Percentiles rank a stretch among this genome's conserved stretches.
phyloP scores from a whole-genome alignment of 2,329 filamentous ascomycete species.

The Ophiostoma sp. region DNA sequence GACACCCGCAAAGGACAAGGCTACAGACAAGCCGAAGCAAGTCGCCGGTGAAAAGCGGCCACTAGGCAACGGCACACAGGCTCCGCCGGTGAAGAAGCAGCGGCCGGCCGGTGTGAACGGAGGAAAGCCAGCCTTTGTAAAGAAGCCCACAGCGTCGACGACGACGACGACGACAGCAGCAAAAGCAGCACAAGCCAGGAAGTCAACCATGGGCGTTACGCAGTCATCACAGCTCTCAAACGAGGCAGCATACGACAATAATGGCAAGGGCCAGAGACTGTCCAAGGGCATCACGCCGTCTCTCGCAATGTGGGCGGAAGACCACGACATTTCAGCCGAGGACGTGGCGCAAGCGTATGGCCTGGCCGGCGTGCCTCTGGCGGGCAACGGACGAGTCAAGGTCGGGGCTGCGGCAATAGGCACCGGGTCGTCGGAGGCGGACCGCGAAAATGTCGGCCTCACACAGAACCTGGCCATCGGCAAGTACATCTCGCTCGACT shows the following conservation, averaged over 20 bases:
- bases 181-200: neutral
- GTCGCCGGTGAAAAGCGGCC: slow-evolving; percentile 29
- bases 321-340: slow-evolving; percentile 56
- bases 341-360: slow-evolving; percentile 58
- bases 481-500: slow-evolving; percentile 90
- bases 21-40: slow-evolving; percentile 31
- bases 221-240: slow-evolving; percentile 45
- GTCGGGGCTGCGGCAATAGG: slow-evolving; percentile 7
- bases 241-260: slow-evolving; percentile 26
- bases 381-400: slow-evolving; percentile 2
- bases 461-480: slow-evolving; percentile 62
- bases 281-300: slow-evolving; percentile 42
- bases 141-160: neutral
- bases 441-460: slow-evolving; percentile 58
- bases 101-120: neutral
- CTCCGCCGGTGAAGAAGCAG: slow-evolving; percentile 24
- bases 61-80: slow-evolving; percentile 33
- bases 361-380: slow-evolving; percentile 38
- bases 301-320: slow-evolving; percentile 54
- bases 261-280: slow-evolving; percentile 28
- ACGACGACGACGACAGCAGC: neutral
- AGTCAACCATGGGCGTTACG: slow-evolving; percentile 48
- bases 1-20: slow-evolving; percentile 20
- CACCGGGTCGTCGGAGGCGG: slow-evolving; percentile 35
- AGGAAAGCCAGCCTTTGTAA: neutral